phyloP scores from a whole-genome alignment of 257 asterid species.

The Knoxia roxburghii region DNA sequence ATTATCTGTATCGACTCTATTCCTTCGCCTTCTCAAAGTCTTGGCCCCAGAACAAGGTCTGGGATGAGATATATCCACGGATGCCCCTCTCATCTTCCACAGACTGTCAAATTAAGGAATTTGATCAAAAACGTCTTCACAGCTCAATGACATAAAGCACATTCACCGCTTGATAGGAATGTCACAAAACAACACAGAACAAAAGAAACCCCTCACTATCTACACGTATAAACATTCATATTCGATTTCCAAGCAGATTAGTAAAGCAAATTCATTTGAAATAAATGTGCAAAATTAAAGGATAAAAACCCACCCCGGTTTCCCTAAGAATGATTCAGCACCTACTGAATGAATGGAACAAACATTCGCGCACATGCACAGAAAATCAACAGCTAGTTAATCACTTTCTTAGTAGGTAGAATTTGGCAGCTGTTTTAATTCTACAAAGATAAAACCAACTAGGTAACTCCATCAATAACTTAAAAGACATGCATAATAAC shows the following conservation, averaged over 20 bases:
- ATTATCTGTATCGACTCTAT: slow-evolving; percentile 29
- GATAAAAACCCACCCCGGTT: not conserved
- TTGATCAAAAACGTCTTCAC: not conserved
- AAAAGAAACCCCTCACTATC: not conserved
- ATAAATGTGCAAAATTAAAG: not conserved
- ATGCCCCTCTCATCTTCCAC: slow-evolving; percentile 51
- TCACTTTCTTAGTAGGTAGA: not conserved
- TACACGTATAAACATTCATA: not conserved
- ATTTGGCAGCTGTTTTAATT: not conserved
- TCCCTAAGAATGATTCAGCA: not conserved
- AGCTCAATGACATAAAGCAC: not conserved
- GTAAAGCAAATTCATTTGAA: not conserved
- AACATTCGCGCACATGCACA: not conserved
- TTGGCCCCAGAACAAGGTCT: slow-evolving; percentile 41
- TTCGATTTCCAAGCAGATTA: not conserved
- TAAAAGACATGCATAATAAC: not conserved
- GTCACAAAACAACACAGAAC: not conserved
- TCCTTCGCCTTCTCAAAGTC: slow-evolving; percentile 45
- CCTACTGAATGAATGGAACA: not conserved
- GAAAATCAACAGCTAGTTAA: not conserved
- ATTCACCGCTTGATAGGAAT: not conserved
- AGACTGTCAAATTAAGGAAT: slow-evolving; percentile 10
- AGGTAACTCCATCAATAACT: not conserved
- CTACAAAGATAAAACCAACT: not conserved
- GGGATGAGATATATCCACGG: slow-evolving; percentile 35